A percentile compares a stretch with the other conserved stretches of the same genome.
phyloP scores from a whole-genome alignment of 768 basidiomycete genomes.

The Hypsizygus marmoreus region DNA sequence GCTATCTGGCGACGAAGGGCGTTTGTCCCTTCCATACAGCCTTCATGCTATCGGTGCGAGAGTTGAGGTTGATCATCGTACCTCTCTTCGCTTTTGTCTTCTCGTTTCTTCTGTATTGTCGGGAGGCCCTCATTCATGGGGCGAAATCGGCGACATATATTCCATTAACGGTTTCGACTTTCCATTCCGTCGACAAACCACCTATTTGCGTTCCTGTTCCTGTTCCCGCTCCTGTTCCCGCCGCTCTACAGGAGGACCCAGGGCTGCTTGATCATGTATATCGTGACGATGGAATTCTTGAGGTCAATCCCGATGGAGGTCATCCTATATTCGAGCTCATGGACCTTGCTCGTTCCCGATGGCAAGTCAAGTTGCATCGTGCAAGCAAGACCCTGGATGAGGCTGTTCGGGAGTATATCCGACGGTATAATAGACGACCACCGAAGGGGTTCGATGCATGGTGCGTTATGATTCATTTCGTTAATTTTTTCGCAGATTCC shows the following conservation, averaged over 20 bases:
- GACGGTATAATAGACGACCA: slow-evolving; percentile 75
- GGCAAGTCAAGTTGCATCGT: slow-evolving; percentile 53
- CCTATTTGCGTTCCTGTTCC: slow-evolving; percentile 7
- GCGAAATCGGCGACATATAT: slow-evolving; percentile 1
- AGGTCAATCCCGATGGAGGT: slow-evolving; percentile 38
- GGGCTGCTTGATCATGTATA: slow-evolving; percentile 33
- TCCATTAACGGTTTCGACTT: slow-evolving; percentile 1
- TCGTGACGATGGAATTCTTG: slow-evolving; percentile 41
- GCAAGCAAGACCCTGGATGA: slow-evolving; percentile 77
- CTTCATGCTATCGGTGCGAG: slow-evolving; percentile 9
- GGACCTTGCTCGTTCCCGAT: slow-evolving; percentile 65
- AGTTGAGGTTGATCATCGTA: slow-evolving; percentile 13
- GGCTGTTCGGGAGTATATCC: slow-evolving; percentile 76
- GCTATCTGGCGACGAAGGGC: neutral
- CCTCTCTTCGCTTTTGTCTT: slow-evolving; percentile 12
- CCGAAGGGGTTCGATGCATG: slow-evolving; percentile 88
- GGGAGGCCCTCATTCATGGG: slow-evolving; percentile 2
- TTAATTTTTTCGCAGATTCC: neutral
- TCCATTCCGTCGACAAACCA: neutral
- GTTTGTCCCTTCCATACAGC: neutral
- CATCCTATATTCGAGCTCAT: slow-evolving; percentile 85
- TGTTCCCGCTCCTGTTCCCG: slow-evolving; percentile 2
- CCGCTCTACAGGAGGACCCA: neutral
- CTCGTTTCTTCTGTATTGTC: slow-evolving; percentile 15
- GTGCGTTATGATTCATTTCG: slow-evolving; percentile 45